Percentiles rank a stretch among this genome's conserved stretches.
These are phyloP conservation scores for Ophidiomyces ophidiicola DNA, from an alignment of 2,329 filamentous ascomycete species.

Conservation along the genomic window DNA sequence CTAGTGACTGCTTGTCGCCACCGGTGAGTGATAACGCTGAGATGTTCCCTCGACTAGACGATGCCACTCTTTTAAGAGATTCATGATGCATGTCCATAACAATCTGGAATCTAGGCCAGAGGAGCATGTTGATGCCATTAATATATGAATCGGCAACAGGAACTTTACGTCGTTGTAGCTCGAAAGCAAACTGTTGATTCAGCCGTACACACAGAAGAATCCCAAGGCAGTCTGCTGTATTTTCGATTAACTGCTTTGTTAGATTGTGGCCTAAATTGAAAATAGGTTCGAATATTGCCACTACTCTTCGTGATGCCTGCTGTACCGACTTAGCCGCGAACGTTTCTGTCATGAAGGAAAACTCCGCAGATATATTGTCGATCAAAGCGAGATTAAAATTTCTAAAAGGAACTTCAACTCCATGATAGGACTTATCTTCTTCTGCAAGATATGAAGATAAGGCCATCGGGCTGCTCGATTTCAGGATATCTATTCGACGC, in stretches of 20 bases:
- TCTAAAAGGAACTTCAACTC: constrained; percentile 79
- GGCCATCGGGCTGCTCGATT: constrained; percentile 58
- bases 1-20: constrained; percentile 38
- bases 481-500: constrained; percentile 70
- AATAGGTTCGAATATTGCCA: constrained; percentile 78
- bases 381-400: constrained; percentile 90
- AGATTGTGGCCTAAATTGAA: constrained; percentile 70
- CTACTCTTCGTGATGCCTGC: constrained; percentile 68
- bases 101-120: constrained; percentile 91
- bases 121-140: constrained; percentile 86
- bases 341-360: constrained; percentile 82
- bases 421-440: constrained; percentile 74
- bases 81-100: constrained; percentile 91
- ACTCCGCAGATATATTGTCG: constrained; percentile 90
- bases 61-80: constrained; percentile 54
- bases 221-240: constrained; percentile 72
- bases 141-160: constrained; percentile 83
- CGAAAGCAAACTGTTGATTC: constrained; percentile 89
- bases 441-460: constrained; percentile 82
- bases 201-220: constrained; percentile 82
- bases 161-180: constrained; percentile 80
- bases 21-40: constrained; percentile 44
- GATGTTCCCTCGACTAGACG: constrained; percentile 38
- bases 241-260: constrained; percentile 62
- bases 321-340: constrained; percentile 69